Evolutionary conservation across 164 flowering plant species (phyloP).

Genomic region (Kalanchoe fedtschenkoi): DNA sequence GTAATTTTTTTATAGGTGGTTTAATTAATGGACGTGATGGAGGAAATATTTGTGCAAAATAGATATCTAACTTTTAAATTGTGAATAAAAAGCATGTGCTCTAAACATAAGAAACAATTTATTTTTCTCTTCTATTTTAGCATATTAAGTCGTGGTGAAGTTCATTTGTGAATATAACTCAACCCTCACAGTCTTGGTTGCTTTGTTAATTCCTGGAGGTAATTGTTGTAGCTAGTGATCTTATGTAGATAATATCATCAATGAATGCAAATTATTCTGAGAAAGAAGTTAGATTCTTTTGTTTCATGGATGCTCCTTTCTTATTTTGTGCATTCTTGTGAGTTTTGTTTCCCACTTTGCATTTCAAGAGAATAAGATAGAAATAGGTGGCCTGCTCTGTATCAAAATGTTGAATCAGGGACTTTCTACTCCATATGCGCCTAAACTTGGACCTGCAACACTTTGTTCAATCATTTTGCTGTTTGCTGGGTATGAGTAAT

Average conservation of each 20-base stretch:
- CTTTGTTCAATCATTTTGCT: not conserved
- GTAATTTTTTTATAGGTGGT: too few species aligned
- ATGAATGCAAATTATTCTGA: not conserved
- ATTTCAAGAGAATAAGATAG: not conserved
- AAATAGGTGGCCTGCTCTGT: not conserved
- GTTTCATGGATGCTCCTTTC: not conserved
- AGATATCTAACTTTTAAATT: too few species aligned
- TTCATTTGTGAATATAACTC: too few species aligned
- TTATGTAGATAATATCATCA: not conserved
- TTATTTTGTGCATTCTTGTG: not conserved
- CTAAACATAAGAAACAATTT: too few species aligned
- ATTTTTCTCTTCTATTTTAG: too few species aligned
- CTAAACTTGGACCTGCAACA: not conserved
- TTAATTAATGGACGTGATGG: too few species aligned
- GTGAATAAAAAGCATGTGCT: too few species aligned
- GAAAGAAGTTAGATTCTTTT: not conserved
- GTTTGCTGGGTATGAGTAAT: not conserved
- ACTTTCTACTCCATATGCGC: not conserved
- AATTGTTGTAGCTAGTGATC: too few species aligned
- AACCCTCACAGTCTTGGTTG: too few species aligned
- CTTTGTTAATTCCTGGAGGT: too few species aligned
- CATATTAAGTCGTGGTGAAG: too few species aligned
- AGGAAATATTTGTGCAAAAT: too few species aligned
- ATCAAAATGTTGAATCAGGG: not conserved
- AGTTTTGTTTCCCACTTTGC: not conserved